Evolutionary conservation across 2,329 filamentous ascomycete genomes (phyloP).

Genomic region (Pseudohalonectria lignicola): DNA sequence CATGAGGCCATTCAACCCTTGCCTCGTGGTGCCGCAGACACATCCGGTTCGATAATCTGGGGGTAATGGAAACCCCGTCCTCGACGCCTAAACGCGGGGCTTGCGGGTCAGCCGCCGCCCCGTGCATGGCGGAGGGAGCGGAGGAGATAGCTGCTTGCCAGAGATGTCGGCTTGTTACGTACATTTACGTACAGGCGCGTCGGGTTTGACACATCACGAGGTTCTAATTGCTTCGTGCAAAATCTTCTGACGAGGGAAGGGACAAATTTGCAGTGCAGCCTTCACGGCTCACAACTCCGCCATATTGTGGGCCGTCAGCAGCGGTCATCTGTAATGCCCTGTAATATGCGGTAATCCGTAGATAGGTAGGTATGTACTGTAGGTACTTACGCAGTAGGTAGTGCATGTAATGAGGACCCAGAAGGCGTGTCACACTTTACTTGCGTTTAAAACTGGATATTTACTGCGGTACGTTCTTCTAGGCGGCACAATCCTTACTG

Average conservation of each 20-base stretch:
- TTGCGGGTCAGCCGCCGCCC: conserved; percentile 11
- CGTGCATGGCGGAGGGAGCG: neutral
- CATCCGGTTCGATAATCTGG: conserved; percentile 9
- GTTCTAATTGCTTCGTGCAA: neutral
- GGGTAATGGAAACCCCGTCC: conserved; percentile 17
- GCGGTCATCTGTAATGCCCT: neutral
- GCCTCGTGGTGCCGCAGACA: neutral
- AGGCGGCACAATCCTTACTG: too few relatives aligned
- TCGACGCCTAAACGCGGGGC: conserved; percentile 7
- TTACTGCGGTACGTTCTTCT: too few relatives aligned
- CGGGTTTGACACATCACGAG: conserved; percentile 9
- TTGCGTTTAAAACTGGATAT: too few relatives aligned
- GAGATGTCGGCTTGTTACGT: conserved; percentile 3
- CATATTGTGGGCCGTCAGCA: too few relatives aligned
- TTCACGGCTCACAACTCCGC: neutral
- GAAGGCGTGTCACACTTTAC: too few relatives aligned
- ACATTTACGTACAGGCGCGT: conserved; percentile 5
- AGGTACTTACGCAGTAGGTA: too few relatives aligned
- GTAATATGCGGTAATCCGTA: neutral
- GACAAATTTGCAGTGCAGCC: too few relatives aligned
- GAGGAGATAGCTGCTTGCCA: neutral
- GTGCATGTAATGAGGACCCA: too few relatives aligned
- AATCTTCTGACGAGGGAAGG: too few relatives aligned
- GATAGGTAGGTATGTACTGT: neutral
- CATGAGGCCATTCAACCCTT: conserved; percentile 2